Evolutionary conservation across 225 moss, liverwort and hornwort genomes (phyloP).

Genomic region (Pseudoscleropodium purum): DNA sequence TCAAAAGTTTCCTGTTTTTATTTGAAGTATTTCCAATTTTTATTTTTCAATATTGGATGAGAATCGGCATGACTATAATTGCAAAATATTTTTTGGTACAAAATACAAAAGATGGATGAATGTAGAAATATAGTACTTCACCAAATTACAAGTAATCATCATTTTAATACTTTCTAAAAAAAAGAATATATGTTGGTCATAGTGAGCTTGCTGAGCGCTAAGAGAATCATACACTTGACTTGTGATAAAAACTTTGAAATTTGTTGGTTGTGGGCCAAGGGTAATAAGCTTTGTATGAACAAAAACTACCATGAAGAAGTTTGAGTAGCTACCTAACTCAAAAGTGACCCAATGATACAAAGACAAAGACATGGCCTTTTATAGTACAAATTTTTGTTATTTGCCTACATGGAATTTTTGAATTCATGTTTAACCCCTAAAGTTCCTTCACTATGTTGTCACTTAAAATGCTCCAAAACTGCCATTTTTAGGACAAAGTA

Average conservation of each 20-base stretch:
- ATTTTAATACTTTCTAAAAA: neutral
- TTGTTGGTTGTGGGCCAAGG: neutral
- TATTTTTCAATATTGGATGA: neutral
- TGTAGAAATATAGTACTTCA: neutral
- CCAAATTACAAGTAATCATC: fast-evolving
- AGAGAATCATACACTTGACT: fast-evolving
- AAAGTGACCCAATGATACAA: neutral
- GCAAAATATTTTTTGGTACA: fast-evolving
- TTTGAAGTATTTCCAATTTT: neutral
- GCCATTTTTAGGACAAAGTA: too few species aligned
- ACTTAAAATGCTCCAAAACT: too few species aligned
- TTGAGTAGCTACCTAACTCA: neutral
- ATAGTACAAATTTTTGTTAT: neutral
- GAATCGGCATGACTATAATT: neutral
- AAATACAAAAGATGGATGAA: neutral
- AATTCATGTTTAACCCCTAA: too few species aligned
- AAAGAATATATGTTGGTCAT: neutral
- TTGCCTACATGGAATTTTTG: fast-evolving
- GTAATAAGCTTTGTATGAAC: fast-evolving
- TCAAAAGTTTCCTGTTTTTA: neutral
- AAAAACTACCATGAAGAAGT: neutral
- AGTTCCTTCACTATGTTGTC: too few species aligned
- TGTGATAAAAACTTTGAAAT: neutral
- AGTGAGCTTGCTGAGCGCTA: fast-evolving
- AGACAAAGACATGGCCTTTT: fast-evolving